phyloP scores from a whole-genome alignment of 2,329 filamentous ascomycete genomes.

The Phaeosphaeria sp. region DNA sequence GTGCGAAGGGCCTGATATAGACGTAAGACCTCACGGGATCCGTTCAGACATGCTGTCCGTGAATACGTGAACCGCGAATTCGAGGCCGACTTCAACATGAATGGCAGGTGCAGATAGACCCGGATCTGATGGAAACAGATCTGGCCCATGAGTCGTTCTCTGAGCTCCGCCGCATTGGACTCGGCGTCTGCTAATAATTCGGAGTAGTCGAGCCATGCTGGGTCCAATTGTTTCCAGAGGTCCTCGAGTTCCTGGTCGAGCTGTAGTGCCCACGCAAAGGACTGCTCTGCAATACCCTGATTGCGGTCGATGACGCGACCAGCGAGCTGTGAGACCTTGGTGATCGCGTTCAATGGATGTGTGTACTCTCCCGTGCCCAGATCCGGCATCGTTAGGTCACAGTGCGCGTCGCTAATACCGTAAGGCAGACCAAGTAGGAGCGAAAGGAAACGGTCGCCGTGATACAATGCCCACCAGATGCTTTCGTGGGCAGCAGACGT shows the following conservation, averaged over 20 bases:
- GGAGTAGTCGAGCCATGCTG: slow-evolving; percentile 48
- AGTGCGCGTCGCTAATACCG: slow-evolving; percentile 49
- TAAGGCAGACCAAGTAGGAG: slow-evolving; percentile 62
- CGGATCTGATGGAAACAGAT: slow-evolving; percentile 55
- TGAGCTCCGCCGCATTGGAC: slow-evolving; percentile 43
- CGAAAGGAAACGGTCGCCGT: slow-evolving; percentile 59
- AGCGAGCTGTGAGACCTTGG: slow-evolving; percentile 47
- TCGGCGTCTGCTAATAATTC: slow-evolving; percentile 35
- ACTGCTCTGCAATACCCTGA: slow-evolving; percentile 44
- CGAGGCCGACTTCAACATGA: slow-evolving; percentile 49
- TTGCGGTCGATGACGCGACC: slow-evolving; percentile 54
- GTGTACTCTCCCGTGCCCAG: slow-evolving; percentile 32
- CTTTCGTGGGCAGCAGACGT: slow-evolving; percentile 42
- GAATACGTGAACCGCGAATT: slow-evolving; percentile 49
- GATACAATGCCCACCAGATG: slow-evolving; percentile 50
- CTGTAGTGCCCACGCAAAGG: slow-evolving; percentile 48
- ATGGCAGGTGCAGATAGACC: slow-evolving; percentile 55
- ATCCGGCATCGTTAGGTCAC: slow-evolving; percentile 41
- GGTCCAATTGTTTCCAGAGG: slow-evolving; percentile 45
- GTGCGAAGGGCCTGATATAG: slow-evolving; percentile 49
- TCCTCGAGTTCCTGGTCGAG: slow-evolving; percentile 53
- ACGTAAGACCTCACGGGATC: slow-evolving; percentile 50
- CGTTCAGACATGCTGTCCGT: slow-evolving; percentile 49
- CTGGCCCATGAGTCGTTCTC: slow-evolving; percentile 50
- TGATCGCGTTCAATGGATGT: slow-evolving; percentile 41